phyloP scores from a whole-genome alignment of 805 yeast species.

The Phaffomyces thermotolerans region DNA sequence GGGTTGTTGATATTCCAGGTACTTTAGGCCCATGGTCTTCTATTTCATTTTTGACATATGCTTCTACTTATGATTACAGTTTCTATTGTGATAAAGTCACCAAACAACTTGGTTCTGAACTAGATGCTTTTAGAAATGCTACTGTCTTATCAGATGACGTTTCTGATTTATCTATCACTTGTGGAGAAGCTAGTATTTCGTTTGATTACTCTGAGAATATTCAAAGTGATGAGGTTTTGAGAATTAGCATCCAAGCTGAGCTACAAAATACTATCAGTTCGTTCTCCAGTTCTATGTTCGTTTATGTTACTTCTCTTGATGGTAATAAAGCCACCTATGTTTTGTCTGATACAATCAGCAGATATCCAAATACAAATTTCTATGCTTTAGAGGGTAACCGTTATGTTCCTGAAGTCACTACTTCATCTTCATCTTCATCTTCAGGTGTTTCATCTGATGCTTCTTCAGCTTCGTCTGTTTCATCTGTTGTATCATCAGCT shows the following conservation, averaged over 20 bases:
- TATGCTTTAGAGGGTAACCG: neutral
- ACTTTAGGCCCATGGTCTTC: slow-evolving; percentile 7
- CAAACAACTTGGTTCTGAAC: slow-evolving; percentile 2
- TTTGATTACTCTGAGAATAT: neutral
- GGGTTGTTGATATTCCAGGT: slow-evolving; percentile 9
- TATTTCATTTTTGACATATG: neutral
- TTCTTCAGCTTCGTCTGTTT: neutral
- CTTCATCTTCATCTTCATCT: neutral
- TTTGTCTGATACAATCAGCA: no score
- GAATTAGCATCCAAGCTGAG: no score
- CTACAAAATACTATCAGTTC: no score
- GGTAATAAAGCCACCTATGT: no score
- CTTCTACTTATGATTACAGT: slow-evolving; percentile 1
- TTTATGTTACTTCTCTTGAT: neutral
- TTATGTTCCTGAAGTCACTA: neutral
- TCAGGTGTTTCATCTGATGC: neutral
- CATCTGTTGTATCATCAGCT: neutral
- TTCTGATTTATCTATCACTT: neutral
- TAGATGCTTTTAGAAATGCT: slow-evolving; percentile 4
- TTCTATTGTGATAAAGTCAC: neutral
- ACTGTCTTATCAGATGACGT: neutral
- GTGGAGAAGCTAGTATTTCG: neutral
- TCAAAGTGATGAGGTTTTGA: neutral
- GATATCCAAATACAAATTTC: neutral
- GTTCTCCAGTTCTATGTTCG: neutral